Evolutionary conservation across 352 stramenopile genomes (phyloP).

Genomic region (Pythium graminicola): DNA sequence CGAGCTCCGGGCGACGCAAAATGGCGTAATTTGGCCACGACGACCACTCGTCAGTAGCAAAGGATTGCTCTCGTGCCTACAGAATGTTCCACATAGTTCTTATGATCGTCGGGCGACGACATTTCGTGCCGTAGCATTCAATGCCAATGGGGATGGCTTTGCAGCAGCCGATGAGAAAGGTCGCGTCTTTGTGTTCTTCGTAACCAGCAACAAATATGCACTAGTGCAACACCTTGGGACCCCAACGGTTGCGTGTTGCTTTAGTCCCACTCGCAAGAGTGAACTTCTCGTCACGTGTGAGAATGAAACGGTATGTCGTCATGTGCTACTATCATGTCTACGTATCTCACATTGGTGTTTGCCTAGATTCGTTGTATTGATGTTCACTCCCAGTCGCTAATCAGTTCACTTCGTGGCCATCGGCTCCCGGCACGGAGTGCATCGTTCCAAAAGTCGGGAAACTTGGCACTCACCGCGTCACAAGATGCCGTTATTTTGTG

Average conservation of each 20-base stretch:
- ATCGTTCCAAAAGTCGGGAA: slow-evolving; percentile 66
- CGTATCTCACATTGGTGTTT: background rate
- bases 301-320: slow-evolving; percentile 67
- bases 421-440: slow-evolving; percentile 41
- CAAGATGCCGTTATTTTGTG: slow-evolving; percentile 77
- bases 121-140: slow-evolving; percentile 70
- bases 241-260: slow-evolving; percentile 54
- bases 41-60: slow-evolving; percentile 60
- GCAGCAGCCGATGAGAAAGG: slow-evolving; percentile 70
- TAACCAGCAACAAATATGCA: slow-evolving; percentile 64
- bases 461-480: slow-evolving; percentile 68
- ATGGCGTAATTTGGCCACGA: slow-evolving; percentile 69
- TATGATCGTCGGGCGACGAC: slow-evolving; percentile 39
- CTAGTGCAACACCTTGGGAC: slow-evolving; percentile 65
- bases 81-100: slow-evolving; percentile 61
- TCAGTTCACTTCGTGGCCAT: slow-evolving; percentile 74
- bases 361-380: slow-evolving; percentile 61
- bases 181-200: slow-evolving; percentile 75
- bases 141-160: slow-evolving; percentile 50
- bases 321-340: too few relatives aligned
- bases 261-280: slow-evolving; percentile 55
- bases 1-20: slow-evolving; percentile 55
- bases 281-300: slow-evolving; percentile 81
- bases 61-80: slow-evolving; percentile 56
- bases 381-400: slow-evolving; percentile 59